A percentile compares a stretch with the other conserved stretches of the same genome.
These are phyloP conservation scores for Curvularia verruculosa DNA, from an alignment of 2,329 filamentous ascomycete species.

Conservation along the genomic window DNA sequence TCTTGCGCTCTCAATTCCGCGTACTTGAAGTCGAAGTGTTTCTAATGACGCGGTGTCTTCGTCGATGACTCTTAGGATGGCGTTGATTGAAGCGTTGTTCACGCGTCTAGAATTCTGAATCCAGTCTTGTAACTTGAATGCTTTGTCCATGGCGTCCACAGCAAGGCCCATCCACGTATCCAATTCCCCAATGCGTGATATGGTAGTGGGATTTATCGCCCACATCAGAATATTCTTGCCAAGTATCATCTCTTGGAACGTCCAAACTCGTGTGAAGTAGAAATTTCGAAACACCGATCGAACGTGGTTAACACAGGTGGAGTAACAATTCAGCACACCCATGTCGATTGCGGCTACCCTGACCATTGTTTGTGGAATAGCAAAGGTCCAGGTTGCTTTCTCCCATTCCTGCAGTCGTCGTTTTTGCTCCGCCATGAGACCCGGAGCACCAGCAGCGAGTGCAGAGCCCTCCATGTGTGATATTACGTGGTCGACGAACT, in stretches of 20 bases:
- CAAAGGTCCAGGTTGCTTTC: conserved; percentile 1
- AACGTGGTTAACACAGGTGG: conserved; percentile 10
- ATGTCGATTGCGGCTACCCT: conserved; percentile 8
- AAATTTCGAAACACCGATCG: conserved; percentile 6
- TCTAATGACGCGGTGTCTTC: not conserved
- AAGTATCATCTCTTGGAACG: conserved; percentile 14
- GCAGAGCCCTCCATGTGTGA: conserved; percentile 10
- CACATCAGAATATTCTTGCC: conserved; percentile 14
- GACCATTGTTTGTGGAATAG: conserved; percentile 5
- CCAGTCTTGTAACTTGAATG: conserved; percentile 2
- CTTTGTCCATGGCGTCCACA: conserved; percentile 7
- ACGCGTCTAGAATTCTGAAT: conserved; percentile 2
- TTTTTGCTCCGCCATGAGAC: not conserved
- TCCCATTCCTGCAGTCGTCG: conserved; percentile 4
- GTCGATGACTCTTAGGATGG: conserved; percentile 5
- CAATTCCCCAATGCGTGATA: conserved; percentile 8
- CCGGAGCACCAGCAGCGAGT: conserved; percentile 6
- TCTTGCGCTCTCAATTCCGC: conserved; percentile 6
- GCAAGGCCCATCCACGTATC: conserved; percentile 12
- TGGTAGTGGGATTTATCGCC: conserved; percentile 1
- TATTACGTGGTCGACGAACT: conserved; percentile 9
- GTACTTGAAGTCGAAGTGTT: conserved; percentile 4
- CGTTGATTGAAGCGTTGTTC: conserved; percentile 1
- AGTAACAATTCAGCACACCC: conserved; percentile 12
- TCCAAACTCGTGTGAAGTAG: conserved; percentile 11